Base-by-base conservation (phyloP, 2,329 filamentous ascomycete species). In the Phialocephala subalpina region DNA sequence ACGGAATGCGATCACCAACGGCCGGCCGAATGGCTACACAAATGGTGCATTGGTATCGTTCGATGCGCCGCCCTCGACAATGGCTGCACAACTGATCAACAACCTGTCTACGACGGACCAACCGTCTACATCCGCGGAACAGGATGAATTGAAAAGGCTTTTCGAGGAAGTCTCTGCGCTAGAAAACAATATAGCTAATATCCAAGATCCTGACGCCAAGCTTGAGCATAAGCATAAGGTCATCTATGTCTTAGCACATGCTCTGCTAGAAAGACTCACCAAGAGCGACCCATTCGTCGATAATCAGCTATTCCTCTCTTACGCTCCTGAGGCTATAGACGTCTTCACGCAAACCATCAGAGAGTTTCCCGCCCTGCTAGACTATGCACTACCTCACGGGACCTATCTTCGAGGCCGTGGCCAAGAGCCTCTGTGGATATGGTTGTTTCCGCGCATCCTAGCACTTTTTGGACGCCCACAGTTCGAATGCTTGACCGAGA, bases 71-170 rank as follows among this genome's bases (percentile, higher is more conserved):
- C 91, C 93, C 14, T 97, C 94, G 18, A 97, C 94, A 11, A 85
- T 97, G 74, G 93, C 94, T 60, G 93, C 93, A 14, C 92, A 97
- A 78, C 89, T 97, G 64, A 93, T 96, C 69, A 90, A 92, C 76
- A 93, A 92, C 76, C 89, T 94, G 68, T 88, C 91, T 52, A 86
- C 90, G 25, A 86, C 87, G 58, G 84, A 86, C 60, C 85, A 84
- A 68, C 87, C 86, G 53, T 85, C 86, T 61, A 85, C 86, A 73
- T 86, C 86, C 60, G 86, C 90, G 73, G 89, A 91, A 72, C 90
- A 88, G 66, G 88, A 90, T 71, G 91, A 93, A 58, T 90, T 97
- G 69, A 89, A 91, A 68, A 88, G 90, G 60, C 84, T 97, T 2
- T 84, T 88, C 67, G 78, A 80, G 55, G 79, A 84, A 35, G 87